Conservation (phyloP, 2,329 filamentous ascomycete species). For the Colletotrichum sojae region DNA sequence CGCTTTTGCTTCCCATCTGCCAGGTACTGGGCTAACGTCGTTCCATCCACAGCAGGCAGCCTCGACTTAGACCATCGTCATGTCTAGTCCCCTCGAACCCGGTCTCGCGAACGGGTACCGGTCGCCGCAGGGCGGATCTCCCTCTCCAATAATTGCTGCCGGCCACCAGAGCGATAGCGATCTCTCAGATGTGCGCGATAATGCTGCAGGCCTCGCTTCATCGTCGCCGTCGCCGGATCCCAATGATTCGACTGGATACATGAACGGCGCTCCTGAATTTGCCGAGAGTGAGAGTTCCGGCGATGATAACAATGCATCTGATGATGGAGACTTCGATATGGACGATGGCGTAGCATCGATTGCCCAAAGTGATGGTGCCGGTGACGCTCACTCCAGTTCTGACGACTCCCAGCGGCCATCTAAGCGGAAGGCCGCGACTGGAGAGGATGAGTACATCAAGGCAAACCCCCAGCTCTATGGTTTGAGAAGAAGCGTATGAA, state of each 20-base stretch:
- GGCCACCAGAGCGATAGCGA: conserved; percentile 79
- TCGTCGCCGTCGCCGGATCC: conserved; percentile 59
- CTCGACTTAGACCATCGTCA: conserved; percentile 73
- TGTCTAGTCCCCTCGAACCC: conserved; percentile 74
- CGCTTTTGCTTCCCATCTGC: not conserved
- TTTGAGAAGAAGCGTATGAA: conserved; percentile 87
- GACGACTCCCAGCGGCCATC: conserved; percentile 76
- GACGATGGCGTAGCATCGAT: conserved; percentile 63
- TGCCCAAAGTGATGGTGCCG: conserved; percentile 60
- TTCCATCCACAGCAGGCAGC: conserved; percentile 62
- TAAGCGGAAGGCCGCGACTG: conserved; percentile 80
- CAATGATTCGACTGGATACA: conserved; percentile 58
- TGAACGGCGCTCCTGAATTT: conserved; percentile 55
- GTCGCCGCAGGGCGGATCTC: conserved; percentile 67
- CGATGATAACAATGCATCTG: conserved; percentile 68
- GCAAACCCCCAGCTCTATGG: conserved; percentile 97
- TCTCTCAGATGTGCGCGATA: conserved; percentile 79
- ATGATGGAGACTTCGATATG: conserved; percentile 84
- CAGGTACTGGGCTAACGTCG: conserved; percentile 52
- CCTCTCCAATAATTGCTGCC: conserved; percentile 54
- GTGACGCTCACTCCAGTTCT: conserved; percentile 76
- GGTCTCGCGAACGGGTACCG: conserved; percentile 77
- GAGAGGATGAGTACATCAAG: conserved; percentile 87
- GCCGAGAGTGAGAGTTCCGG: conserved; percentile 65
- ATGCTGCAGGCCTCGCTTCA: conserved; percentile 63